Percentiles rank a stretch among this genome's conserved stretches.
Evolutionary conservation across 345 rosid species (phyloP).

Genomic region (Nasturtium officinale): DNA sequence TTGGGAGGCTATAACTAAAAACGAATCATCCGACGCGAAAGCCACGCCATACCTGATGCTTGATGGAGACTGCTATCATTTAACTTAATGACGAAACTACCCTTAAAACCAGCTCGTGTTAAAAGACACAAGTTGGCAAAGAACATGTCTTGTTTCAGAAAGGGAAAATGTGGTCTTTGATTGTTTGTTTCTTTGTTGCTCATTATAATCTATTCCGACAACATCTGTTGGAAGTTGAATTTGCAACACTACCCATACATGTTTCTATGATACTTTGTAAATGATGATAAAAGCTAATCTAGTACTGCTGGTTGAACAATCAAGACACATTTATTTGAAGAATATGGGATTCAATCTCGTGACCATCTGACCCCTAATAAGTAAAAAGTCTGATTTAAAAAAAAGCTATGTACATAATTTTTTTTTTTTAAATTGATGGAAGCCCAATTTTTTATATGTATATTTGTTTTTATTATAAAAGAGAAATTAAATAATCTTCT

Average conservation of each 20-base stretch:
- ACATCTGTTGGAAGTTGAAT: constrained; percentile 23
- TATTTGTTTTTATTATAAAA: too few species aligned
- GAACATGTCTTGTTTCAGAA: constrained; percentile 39
- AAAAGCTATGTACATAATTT: too few species aligned
- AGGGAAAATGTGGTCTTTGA: constrained; percentile 11
- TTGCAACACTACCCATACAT: constrained; percentile 31
- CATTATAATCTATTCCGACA: constrained; percentile 30
- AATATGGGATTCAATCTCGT: too few species aligned
- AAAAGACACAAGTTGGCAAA: constrained; percentile 21
- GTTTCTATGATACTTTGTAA: constrained; percentile 1
- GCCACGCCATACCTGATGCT: constrained; percentile 33
- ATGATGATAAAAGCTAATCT: not conserved
- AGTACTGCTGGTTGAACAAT: not conserved
- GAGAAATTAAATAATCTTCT: too few species aligned
- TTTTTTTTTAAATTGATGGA: too few species aligned
- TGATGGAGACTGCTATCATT: not conserved
- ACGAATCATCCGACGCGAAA: constrained; percentile 25
- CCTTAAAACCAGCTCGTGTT: constrained; percentile 14
- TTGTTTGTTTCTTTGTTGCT: constrained; percentile 32
- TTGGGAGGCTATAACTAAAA: constrained; percentile 38
- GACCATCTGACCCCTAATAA: too few species aligned
- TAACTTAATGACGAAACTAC: constrained; percentile 13
- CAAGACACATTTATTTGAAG: not conserved
- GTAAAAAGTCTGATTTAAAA: too few species aligned
- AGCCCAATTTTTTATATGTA: too few species aligned